A percentile compares a stretch with the other conserved stretches of the same genome.
Evolutionary conservation across 2,329 filamentous ascomycete genomes (phyloP).

Genomic region (Grosmannia serpens): DNA sequence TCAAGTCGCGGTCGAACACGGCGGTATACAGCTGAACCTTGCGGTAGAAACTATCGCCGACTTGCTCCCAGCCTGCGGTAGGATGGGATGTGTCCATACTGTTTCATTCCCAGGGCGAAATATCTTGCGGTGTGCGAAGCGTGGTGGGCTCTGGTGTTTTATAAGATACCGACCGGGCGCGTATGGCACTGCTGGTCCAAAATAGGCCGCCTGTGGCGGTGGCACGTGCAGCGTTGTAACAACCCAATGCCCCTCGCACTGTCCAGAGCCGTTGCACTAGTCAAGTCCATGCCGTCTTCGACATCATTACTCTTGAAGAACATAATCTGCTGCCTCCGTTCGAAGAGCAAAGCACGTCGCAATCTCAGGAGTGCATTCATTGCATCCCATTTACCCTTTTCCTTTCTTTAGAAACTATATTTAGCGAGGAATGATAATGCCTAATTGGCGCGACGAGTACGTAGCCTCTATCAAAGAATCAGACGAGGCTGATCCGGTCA

Average conservation of each 20-base stretch:
- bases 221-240: background rate
- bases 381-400: background rate
- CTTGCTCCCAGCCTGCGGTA: slow-evolving; percentile 85
- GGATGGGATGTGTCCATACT: slow-evolving; percentile 50
- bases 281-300: no score
- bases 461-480: slow-evolving; percentile 63
- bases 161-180: background rate
- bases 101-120: slow-evolving; percentile 7
- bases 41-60: slow-evolving; percentile 90
- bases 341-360: background rate
- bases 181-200: background rate
- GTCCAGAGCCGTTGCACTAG: background rate
- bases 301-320: background rate
- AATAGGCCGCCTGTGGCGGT: background rate
- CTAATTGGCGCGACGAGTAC: slow-evolving; percentile 75
- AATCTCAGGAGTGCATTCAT: background rate
- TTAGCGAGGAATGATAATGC: slow-evolving; percentile 25
- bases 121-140: background rate
- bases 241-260: background rate
- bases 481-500: slow-evolving; percentile 50
- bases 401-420: background rate
- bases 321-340: no score
- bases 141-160: background rate
- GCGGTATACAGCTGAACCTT: slow-evolving; percentile 88
- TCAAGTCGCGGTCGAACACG: slow-evolving; percentile 84